phyloP scores from a whole-genome alignment of 768 basidiomycete species.

The Ramaria sp. region DNA sequence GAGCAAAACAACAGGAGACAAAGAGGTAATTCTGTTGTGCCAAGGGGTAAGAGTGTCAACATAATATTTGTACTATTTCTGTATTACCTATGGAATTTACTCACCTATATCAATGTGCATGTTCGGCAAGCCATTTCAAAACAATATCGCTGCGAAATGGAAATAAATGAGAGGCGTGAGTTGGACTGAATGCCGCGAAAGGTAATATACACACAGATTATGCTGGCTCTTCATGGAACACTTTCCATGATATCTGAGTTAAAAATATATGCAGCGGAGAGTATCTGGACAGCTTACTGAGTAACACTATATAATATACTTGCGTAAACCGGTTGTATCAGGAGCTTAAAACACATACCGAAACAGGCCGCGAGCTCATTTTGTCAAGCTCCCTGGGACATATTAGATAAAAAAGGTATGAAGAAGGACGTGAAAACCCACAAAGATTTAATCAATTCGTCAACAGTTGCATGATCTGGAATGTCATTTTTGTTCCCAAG shows the following conservation, averaged over 20 bases:
- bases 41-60: not conserved
- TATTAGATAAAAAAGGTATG: not conserved
- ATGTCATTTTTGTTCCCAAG: conserved; percentile 93
- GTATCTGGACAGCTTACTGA: conserved; percentile 38
- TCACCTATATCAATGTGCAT: conserved; percentile 45
- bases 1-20: not conserved
- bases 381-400: conserved; percentile 58
- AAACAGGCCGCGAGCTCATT: conserved; percentile 71
- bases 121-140: conserved; percentile 74
- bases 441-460: conserved; percentile 76
- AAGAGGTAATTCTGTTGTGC: not conserved
- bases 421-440: conserved; percentile 24
- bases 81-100: not conserved
- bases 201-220: conserved; percentile 52
- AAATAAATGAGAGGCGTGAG: conserved; percentile 4
- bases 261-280: too few relatives aligned
- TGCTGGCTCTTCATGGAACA: conserved; percentile 96
- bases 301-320: conserved; percentile 45
- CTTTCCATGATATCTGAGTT: conserved; percentile 26
- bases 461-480: conserved; percentile 61
- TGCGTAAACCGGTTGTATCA: conserved; percentile 1
- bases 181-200: not conserved
- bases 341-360: conserved; percentile 43
- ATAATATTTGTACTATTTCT: not conserved
- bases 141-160: conserved; percentile 58